These are phyloP conservation scores for Paramecium bursaria DNA, from an alignment of 73 alveolate species.

Conservation along the genomic window DNA sequence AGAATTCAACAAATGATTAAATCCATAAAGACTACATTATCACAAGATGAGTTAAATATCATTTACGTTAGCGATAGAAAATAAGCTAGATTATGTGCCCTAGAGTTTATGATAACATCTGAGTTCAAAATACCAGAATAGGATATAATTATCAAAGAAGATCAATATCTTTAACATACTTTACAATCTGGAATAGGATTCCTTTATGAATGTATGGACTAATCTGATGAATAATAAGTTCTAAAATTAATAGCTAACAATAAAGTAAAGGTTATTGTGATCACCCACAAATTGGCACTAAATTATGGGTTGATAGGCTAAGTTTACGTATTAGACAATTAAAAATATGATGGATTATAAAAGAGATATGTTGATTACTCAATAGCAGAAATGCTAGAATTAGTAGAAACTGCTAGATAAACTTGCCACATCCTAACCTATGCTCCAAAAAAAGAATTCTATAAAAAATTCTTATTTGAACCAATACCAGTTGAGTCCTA, in stretches of 20 bases:
- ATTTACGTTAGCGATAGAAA: conserved; percentile 85
- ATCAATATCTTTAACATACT: conserved; percentile 73
- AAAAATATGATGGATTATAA: conserved; percentile 92
- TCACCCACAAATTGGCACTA: conserved; percentile 53
- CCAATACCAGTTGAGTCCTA: conserved; percentile 99
- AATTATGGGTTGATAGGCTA: conserved; percentile 24
- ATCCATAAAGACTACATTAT: neutral
- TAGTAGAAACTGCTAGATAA: conserved; percentile 91
- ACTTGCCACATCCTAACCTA: conserved; percentile 79
- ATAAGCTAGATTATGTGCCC: conserved; percentile 76
- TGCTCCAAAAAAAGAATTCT: conserved; percentile 95
- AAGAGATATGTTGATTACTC: conserved; percentile 96
- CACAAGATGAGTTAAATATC: conserved; percentile 64
- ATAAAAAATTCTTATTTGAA: conserved; percentile 96
- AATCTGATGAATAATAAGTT: conserved; percentile 77
- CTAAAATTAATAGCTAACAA: conserved; percentile 73
- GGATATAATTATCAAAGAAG: conserved; percentile 27
- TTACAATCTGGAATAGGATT: conserved; percentile 83
- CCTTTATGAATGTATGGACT: conserved; percentile 80
- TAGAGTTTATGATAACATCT: conserved; percentile 58
- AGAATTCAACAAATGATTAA: conserved; percentile 61
- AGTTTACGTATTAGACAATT: conserved; percentile 92
- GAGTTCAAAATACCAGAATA: neutral
- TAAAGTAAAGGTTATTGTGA: conserved; percentile 20
- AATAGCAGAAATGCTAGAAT: conserved; percentile 97